Evolutionary conservation across 169 alveolate species (phyloP).

Genomic region (Perkinsus chesapeaki): DNA sequence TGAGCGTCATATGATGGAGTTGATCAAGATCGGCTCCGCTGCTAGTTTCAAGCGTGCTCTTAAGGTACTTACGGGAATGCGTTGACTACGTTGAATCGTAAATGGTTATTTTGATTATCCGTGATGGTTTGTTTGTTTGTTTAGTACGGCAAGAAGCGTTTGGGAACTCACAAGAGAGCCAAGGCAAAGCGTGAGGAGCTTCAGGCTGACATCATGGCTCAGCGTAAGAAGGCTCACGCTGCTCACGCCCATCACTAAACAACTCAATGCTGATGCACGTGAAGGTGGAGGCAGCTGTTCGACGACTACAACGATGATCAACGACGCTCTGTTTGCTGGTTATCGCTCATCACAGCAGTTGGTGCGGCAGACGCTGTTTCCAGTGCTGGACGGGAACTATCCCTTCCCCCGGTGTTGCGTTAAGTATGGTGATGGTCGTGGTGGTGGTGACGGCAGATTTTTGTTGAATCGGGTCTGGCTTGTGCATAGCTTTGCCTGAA

Average conservation of each 20-base stretch:
- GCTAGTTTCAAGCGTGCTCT: conserved; percentile 94
- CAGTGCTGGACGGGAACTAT: neutral
- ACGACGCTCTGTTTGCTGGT: neutral
- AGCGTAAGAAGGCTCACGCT: conserved; percentile 68
- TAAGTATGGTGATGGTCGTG: neutral
- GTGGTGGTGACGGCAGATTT: neutral
- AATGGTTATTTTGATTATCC: neutral
- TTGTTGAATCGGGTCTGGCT: neutral
- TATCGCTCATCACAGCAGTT: no score
- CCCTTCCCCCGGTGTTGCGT: neutral
- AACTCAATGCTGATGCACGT: neutral
- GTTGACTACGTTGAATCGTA: neutral
- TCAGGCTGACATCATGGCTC: conserved; percentile 71
- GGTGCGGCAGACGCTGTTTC: neutral
- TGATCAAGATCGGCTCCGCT: conserved; percentile 94
- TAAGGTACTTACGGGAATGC: conserved; percentile 50
- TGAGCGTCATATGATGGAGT: conserved; percentile 95
- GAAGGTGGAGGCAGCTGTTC: no score
- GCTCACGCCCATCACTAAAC: conserved; percentile 3
- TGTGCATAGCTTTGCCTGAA: neutral
- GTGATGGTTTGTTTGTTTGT: neutral
- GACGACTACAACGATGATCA: neutral
- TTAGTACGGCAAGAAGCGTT: conserved; percentile 85
- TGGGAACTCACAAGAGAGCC: conserved; percentile 99
- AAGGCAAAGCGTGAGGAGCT: conserved; percentile 89